Evolutionary conservation across 176 grass and related monocot genomes (phyloP).

Genomic region (Alopecurus myosuroides): DNA sequence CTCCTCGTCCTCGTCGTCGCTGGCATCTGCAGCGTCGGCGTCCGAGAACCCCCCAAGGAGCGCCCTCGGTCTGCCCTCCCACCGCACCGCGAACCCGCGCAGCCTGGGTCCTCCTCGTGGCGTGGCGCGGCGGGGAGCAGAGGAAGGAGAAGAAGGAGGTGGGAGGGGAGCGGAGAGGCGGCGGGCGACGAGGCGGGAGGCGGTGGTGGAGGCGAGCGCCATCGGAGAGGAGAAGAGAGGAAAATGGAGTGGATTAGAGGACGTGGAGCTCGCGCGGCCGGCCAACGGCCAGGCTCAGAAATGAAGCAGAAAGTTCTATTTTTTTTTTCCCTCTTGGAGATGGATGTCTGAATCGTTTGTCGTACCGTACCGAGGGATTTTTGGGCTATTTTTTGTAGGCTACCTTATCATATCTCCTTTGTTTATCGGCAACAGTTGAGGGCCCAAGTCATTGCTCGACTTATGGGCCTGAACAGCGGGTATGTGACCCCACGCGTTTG

Average conservation of each 20-base stretch:
- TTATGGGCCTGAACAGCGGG: neutral
- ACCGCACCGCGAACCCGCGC: conserved; percentile 11
- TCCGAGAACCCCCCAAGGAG: conserved; percentile 24
- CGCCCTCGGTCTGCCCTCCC: neutral
- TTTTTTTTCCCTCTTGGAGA: neutral
- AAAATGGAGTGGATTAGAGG: conserved; percentile 29
- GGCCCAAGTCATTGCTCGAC: neutral
- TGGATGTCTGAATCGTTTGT: neutral
- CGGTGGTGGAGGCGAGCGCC: conserved; percentile 36
- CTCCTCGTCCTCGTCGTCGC: conserved; percentile 51
- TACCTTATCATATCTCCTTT: neutral
- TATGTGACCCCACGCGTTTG: no score
- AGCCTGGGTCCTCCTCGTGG: neutral
- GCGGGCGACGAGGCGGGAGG: conserved; percentile 5
- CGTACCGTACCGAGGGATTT: neutral
- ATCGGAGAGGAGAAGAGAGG: conserved; percentile 16
- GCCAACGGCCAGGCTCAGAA: neutral
- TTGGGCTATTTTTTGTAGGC: neutral
- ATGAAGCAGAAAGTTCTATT: neutral
- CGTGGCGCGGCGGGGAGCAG: neutral
- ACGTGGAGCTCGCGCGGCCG: conserved; percentile 10
- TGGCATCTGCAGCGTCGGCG: conserved; percentile 16
- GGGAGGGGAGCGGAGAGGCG: neutral
- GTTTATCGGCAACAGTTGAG: neutral
- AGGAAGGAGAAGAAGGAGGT: neutral